Conservation (phyloP, 192 early-diverging fungal genomes). For the Backusella tuberculispora region DNA sequence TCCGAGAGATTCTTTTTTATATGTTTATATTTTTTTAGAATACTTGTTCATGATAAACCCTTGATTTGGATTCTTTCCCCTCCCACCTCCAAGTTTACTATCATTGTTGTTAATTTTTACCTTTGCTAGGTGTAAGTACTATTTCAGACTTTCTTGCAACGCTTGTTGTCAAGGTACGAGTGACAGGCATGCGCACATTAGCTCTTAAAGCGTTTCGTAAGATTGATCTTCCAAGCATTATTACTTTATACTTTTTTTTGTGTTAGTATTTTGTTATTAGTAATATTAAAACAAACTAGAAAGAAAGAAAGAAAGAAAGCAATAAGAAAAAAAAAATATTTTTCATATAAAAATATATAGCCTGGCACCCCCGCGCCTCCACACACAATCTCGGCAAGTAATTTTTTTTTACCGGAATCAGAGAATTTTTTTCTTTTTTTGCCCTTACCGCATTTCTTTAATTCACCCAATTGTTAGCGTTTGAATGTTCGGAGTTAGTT, state of each 20-base stretch:
- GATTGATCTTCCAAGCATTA: not conserved
- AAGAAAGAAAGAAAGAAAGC: not conserved
- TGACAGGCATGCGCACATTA: conserved; percentile 5
- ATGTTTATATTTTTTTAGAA: not conserved
- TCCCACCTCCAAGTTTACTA: not conserved
- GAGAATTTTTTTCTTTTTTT: not conserved
- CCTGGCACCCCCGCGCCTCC: conserved; percentile 5
- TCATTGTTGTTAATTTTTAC: not conserved
- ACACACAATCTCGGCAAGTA: not conserved
- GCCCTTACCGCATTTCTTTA: no score
- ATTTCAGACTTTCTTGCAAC: conserved; percentile 8
- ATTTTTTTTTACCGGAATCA: not conserved
- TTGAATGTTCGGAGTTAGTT: not conserved
- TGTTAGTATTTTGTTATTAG: not conserved
- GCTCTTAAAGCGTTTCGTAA: not conserved
- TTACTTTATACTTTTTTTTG: not conserved
- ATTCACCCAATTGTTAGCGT: not conserved
- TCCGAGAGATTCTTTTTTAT: conserved; percentile 51
- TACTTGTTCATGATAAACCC: not conserved
- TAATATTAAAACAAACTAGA: not conserved
- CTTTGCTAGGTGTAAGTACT: not conserved
- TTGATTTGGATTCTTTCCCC: not conserved
- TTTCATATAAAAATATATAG: not conserved
- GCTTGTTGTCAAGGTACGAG: conserved; percentile 12
- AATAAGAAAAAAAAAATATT: not conserved